Conservation (phyloP, 2,329 filamentous ascomycete species). For the Aspergillus alliaceus region DNA sequence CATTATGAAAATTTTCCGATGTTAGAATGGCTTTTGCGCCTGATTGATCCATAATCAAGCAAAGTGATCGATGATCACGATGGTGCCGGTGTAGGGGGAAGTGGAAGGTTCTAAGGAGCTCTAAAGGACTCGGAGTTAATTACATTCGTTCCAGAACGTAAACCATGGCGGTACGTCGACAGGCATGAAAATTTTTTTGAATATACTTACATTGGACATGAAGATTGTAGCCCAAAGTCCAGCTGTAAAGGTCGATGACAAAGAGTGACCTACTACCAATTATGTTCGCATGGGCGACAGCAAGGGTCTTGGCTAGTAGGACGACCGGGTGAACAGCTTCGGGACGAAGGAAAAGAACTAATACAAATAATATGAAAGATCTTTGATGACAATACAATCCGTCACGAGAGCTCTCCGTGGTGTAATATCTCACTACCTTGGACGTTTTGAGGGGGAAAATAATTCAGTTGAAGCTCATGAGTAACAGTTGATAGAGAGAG, state of each 20-base stretch:
- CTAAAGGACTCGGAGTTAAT: conserved; percentile 27
- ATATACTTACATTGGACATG: conserved; percentile 21
- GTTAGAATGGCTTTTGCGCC: conserved; percentile 35
- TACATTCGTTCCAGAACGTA: conserved; percentile 6
- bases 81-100: conserved; percentile 14
- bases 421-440: conserved; percentile 10
- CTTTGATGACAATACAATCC: background rate
- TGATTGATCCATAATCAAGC: conserved; percentile 37
- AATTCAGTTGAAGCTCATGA: conserved; percentile 16
- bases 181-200: background rate
- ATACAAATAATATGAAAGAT: background rate
- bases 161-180: background rate
- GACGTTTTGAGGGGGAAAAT: conserved; percentile 1
- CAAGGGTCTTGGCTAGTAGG: conserved; percentile 13
- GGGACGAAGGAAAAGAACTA: background rate
- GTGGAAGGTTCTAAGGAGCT: conserved; percentile 27
- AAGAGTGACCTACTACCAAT: conserved; percentile 25
- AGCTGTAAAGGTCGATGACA: conserved; percentile 20
- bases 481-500: conserved; percentile 16
- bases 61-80: conserved; percentile 18
- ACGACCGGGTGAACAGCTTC: conserved; percentile 14
- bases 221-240: conserved; percentile 19
- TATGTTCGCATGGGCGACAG: conserved; percentile 27
- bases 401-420: background rate
- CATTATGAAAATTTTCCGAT: conserved; percentile 39